Base-by-base conservation (phyloP, 1,284 basidiomycete genomes). In the Sphaerobolus stellatus region DNA sequence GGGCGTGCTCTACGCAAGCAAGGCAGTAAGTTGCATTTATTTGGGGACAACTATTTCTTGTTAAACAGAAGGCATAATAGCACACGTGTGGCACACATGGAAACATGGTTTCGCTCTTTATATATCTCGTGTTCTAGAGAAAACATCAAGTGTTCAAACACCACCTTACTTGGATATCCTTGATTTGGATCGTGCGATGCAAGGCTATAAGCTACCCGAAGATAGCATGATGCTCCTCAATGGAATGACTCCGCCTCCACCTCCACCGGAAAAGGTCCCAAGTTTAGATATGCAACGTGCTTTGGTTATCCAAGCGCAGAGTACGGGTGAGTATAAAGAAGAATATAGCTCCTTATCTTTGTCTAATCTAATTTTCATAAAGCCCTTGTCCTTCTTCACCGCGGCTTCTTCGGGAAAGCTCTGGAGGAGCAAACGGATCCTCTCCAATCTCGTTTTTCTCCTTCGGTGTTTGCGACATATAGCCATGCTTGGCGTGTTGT, bases 71-170 rank as follows among this genome's bases (percentile, higher is more conserved):
- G 33, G 11, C 18, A 18, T 34, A 16, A 13, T 27, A 48, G 45
- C 18, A 13, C 45, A 48, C 20, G 45, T 48, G 13, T 48, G 45
- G 45, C 45, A 48, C 29, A 48, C 45, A 14, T 48, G 45, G 45
- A 48, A 48, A 27, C 45, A 48, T 48, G 45, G 25, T 20, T 48
- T 48, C 45, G 24, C 45, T 16, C 24, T 18, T 27, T 48, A 48
- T 48, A 6, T 48, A 16, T n/a, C 25, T 14, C 45, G 45, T 20
- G 45, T 48, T 27, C 29, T 48, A n/a, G 45, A 48, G 18, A 48
- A 28, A 29, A 48, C 45, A 28, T 29, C 30, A 24, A 48, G 7
- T 48, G 45, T 31, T 13, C 20, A 31, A 14, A 48, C 45, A 14
- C 45, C 45, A 2, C 45, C 45, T 13, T 48, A 48, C 45, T 27